Base-by-base conservation (phyloP, 1,139 yeast species). In the Zhuliangozyma parablackwelliae region DNA sequence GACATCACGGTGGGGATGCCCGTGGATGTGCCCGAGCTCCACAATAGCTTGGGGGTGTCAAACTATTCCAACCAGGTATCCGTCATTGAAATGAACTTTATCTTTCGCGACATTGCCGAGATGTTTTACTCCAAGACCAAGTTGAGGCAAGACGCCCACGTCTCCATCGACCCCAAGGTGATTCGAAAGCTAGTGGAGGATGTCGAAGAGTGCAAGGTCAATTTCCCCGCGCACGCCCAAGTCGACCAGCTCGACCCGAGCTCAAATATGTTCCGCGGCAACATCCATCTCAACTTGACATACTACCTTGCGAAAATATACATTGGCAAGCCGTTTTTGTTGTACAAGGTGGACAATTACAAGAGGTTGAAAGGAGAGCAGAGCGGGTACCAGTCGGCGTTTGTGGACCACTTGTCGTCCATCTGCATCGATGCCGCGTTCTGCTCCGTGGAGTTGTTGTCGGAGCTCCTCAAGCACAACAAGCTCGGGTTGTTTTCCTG, bases 341-440 rank as follows among this genome's bases (percentile, higher is more conserved):
- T 49, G 24, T 50, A 47, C 31, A 46, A 49, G 26, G 49, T 50
- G 23, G 54, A 48, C 24, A 48, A 49, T 27, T 39, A 39, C 29
- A 33, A 38, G 25, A 29, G 39, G 25, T 30, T 40, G 7, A 33
- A 31, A 21, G 5, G 9, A 3, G 33, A 36, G 11, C 32, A 35
- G 13, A 37, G 35, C 26, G 43, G 46, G 9, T 42, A 40, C 21
- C 49, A 47, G 35, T 35, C 46, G 3, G 42, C 44, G 5, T 48
- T 48, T 34, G 47, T 50, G 11, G 45, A 50, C 31, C 45, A 49
- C 33, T 39, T 50, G 39, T 43, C 53, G 4, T 48, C 53, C 1
- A 45, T 48, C 6, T 50, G 54, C 30, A 45, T 50, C 21, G 54
- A 50, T 36, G 44, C 54, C 7, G 54, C 54, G 6, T 50, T 48